These are phyloP conservation scores for Fusarium sambucinum DNA, from an alignment of 2,329 filamentous ascomycete genomes.

Conservation along the genomic window DNA sequence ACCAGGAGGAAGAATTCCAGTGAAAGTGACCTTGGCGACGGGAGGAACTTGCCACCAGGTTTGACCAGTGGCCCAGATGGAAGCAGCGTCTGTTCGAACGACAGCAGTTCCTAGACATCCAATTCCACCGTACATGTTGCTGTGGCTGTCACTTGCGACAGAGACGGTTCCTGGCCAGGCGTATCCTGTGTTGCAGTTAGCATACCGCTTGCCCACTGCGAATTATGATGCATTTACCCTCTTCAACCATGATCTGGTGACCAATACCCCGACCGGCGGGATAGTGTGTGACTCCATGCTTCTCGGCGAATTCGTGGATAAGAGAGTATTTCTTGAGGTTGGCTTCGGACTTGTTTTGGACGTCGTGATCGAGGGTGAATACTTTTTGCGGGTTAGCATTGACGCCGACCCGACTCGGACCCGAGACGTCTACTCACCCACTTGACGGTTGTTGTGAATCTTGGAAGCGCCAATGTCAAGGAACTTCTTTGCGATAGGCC, in stretches of 20 bases:
- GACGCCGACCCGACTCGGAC: slow-evolving; percentile 52
- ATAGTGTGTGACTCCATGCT: slow-evolving; percentile 83
- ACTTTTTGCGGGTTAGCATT: slow-evolving; percentile 56
- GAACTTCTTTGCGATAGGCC: slow-evolving; percentile 80
- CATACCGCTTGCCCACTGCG: neutral
- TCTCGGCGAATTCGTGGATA: slow-evolving; percentile 84
- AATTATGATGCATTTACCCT: slow-evolving; percentile 24
- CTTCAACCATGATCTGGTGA: slow-evolving; percentile 91
- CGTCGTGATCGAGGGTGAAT: slow-evolving; percentile 88
- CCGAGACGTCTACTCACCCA: slow-evolving; percentile 11
- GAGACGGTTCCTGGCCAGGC: slow-evolving; percentile 85
- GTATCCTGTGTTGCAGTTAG: slow-evolving; percentile 61
- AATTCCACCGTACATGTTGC: slow-evolving; percentile 77
- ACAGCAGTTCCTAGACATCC: slow-evolving; percentile 65
- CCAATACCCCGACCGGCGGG: slow-evolving; percentile 84
- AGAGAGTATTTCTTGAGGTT: slow-evolving; percentile 86
- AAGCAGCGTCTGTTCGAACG: slow-evolving; percentile 88
- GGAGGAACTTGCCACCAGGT: slow-evolving; percentile 94
- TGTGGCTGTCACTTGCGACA: slow-evolving; percentile 82
- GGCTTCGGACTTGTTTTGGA: slow-evolving; percentile 82
- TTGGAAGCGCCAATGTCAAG: slow-evolving; percentile 81
- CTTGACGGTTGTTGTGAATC: slow-evolving; percentile 75
- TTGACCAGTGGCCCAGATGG: slow-evolving; percentile 83
- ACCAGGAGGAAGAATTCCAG: slow-evolving; percentile 78
- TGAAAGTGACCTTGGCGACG: slow-evolving; percentile 82